phyloP scores from a whole-genome alignment of 192 early-diverging fungal species.

The Geranomyces michiganensis region DNA sequence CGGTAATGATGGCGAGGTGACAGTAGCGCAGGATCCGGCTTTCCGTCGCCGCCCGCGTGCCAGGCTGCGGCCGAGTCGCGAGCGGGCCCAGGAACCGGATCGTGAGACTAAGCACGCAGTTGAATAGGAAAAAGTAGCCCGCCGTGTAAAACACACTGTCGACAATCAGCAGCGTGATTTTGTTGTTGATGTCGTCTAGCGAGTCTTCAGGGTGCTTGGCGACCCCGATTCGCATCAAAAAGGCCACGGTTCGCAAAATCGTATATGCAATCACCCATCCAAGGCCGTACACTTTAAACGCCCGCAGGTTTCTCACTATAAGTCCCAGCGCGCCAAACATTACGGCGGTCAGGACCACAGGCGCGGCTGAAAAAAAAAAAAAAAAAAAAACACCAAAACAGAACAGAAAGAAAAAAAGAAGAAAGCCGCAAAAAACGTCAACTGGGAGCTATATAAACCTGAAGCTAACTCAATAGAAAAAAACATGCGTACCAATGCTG shows the following conservation, averaged over 20 bases:
- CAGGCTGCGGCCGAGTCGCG: neutral
- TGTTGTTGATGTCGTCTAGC: neutral
- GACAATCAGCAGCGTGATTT: neutral
- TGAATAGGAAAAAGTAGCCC: slow-evolving; percentile 22
- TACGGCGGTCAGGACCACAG: neutral
- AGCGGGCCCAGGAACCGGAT: neutral
- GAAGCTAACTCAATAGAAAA: no score
- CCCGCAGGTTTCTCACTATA: neutral
- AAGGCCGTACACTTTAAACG: neutral
- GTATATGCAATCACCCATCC: slow-evolving; percentile 9
- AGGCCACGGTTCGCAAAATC: slow-evolving; percentile 3
- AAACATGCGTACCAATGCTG: neutral
- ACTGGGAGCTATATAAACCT: no score
- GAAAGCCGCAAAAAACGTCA: no score
- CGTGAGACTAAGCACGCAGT: slow-evolving; percentile 3
- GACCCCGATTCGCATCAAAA: slow-evolving; percentile 2
- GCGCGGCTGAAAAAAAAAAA: neutral
- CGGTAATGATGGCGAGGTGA: slow-evolving; percentile 8
- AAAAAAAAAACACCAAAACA: no score
- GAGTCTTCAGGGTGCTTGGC: neutral
- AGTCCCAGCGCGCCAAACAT: neutral
- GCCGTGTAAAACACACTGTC: slow-evolving; percentile 20
- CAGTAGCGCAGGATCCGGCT: slow-evolving; percentile 1
- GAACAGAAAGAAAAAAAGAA: no score
- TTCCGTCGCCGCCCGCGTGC: no score